Conservation (phyloP, 257 asterid species). For the Apocynum venetum region DNA sequence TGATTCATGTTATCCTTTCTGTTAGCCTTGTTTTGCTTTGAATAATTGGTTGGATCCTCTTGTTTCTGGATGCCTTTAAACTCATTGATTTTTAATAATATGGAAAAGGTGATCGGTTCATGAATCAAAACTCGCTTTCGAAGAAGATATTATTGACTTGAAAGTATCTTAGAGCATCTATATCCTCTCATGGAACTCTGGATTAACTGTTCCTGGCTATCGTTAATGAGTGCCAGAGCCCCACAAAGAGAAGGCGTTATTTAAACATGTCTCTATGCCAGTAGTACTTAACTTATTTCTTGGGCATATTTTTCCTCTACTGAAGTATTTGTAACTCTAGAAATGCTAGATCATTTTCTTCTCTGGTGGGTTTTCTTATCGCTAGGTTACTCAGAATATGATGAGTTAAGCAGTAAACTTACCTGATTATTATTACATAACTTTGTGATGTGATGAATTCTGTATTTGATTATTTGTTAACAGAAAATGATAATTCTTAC, state of each 20-base stretch:
- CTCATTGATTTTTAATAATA: not conserved
- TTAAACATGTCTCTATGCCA: not conserved
- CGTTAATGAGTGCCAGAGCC: not conserved
- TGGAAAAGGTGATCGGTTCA: not conserved
- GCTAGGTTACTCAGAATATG: not conserved
- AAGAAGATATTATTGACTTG: not conserved
- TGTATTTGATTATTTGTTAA: not conserved
- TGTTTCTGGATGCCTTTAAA: not conserved
- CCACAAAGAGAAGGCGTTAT: not conserved
- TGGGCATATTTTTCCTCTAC: not conserved
- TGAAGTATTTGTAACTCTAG: not conserved
- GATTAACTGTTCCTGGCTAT: not conserved
- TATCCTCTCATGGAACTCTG: not conserved
- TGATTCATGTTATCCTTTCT: slow-evolving; percentile 8
- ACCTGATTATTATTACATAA: not conserved
- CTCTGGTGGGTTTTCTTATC: not conserved
- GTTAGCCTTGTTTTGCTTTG: not conserved
- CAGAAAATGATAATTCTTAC: not conserved
- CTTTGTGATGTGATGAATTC: not conserved
- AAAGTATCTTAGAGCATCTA: not conserved
- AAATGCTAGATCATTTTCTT: not conserved
- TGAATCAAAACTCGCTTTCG: not conserved
- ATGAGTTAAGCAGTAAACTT: not conserved
- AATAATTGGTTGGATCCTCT: not conserved
- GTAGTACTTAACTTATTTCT: not conserved